Conservation (phyloP, 2,329 filamentous ascomycete species). For the Drechslerella coelobrocha region DNA sequence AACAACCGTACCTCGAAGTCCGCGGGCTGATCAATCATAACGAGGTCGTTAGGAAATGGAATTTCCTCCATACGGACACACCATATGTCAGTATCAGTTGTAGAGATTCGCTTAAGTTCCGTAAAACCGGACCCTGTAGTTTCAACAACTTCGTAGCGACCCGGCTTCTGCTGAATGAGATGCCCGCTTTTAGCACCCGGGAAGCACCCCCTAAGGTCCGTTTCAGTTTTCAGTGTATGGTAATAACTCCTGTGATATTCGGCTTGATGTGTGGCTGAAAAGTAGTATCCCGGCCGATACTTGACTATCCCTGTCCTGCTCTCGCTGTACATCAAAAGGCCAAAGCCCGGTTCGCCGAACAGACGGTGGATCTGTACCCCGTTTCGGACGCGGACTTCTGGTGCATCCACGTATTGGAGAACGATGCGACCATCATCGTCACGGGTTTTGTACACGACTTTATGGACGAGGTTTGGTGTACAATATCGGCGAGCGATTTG, state of each 20-base stretch:
- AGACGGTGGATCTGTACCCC: conserved; percentile 23
- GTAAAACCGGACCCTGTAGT: too few relatives aligned
- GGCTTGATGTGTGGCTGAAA: background rate
- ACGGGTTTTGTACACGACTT: conserved; percentile 12
- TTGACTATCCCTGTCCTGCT: background rate
- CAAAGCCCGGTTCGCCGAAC: conserved; percentile 12
- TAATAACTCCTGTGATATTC: background rate
- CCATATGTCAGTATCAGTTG: conserved; percentile 7
- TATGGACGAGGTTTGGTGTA: background rate
- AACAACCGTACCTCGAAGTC: conserved; percentile 3
- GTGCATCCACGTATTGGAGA: background rate
- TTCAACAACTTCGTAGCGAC: conserved; percentile 3
- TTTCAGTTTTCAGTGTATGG: background rate
- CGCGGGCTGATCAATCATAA: background rate
- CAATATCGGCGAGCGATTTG: conserved; percentile 10
- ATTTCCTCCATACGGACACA: conserved; percentile 12
- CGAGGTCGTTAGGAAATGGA: conserved; percentile 19
- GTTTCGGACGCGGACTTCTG: background rate
- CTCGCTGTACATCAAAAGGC: conserved; percentile 18
- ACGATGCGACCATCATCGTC: background rate
- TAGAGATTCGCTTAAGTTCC: too few relatives aligned
- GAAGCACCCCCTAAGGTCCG: conserved; percentile 11
- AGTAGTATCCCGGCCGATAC: conserved; percentile 4
- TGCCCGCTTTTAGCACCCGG: background rate
- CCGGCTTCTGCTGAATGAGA: background rate